Evolutionary conservation across 495 filamentous ascomycete species (phyloP).

Genomic region (Bacidia gigantensis): DNA sequence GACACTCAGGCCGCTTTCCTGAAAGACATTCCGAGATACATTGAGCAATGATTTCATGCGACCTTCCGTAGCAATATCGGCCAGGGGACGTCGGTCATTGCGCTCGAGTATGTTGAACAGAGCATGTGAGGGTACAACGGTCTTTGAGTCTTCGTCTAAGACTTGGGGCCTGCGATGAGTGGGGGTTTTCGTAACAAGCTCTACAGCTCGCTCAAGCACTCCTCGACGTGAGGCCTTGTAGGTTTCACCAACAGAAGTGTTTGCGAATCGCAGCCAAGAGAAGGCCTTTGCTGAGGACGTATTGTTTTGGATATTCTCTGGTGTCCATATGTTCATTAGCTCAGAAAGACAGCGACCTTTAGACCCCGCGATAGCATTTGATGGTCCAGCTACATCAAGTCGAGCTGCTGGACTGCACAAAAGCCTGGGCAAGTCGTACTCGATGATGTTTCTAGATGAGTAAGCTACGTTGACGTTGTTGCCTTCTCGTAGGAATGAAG

Average conservation of each 20-base stretch:
- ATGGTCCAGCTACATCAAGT: slow-evolving; percentile 58
- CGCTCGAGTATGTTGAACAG: slow-evolving; percentile 68
- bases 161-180: slow-evolving; percentile 41
- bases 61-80: slow-evolving; percentile 59
- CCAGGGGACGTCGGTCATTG: slow-evolving; percentile 49
- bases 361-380: slow-evolving; percentile 66
- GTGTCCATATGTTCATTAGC: slow-evolving; percentile 78
- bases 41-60: slow-evolving; percentile 64
- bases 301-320: slow-evolving; percentile 57
- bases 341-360: slow-evolving; percentile 56
- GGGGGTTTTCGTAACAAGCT: slow-evolving; percentile 32
- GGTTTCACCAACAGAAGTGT: slow-evolving; percentile 58
- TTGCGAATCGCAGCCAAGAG: slow-evolving; percentile 80
- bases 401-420: slow-evolving; percentile 65
- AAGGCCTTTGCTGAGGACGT: slow-evolving; percentile 49
- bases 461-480: slow-evolving; percentile 66
- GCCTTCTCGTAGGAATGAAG: slow-evolving; percentile 85
- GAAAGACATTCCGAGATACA: slow-evolving; percentile 53
- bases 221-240: slow-evolving; percentile 50
- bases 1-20: slow-evolving; percentile 51
- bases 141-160: slow-evolving; percentile 46
- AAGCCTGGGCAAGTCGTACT: slow-evolving; percentile 67
- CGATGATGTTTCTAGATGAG: slow-evolving; percentile 73
- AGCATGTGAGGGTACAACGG: slow-evolving; percentile 53
- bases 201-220: slow-evolving; percentile 50